Evolutionary conservation across 75 land plant genomes (phyloP).

Genomic region (Chamaecyparis obtusa): DNA sequence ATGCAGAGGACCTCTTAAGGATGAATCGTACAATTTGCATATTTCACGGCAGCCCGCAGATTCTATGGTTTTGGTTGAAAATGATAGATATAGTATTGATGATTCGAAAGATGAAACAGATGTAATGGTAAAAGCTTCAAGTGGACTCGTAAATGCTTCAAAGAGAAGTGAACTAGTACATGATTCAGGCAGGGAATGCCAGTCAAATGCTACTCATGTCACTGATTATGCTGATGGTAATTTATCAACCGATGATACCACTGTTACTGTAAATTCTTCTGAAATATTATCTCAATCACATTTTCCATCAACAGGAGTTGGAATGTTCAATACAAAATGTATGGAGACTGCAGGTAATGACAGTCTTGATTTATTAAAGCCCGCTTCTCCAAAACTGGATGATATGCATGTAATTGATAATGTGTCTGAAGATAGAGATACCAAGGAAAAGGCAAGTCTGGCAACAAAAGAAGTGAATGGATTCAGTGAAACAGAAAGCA

Average conservation of each 20-base stretch:
- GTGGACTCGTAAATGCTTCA: neutral
- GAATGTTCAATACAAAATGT: neutral
- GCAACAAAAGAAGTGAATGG: neutral
- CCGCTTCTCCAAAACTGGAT: neutral
- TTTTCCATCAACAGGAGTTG: neutral
- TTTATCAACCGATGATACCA: neutral
- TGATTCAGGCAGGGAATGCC: neutral
- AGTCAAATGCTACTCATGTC: neutral
- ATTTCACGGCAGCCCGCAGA: neutral
- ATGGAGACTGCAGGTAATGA: neutral
- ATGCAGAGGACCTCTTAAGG: neutral
- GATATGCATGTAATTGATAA: neutral
- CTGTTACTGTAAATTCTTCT: neutral
- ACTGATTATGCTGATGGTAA: neutral
- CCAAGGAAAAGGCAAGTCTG: conserved; percentile 1
- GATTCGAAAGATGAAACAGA: neutral
- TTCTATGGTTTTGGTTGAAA: neutral
- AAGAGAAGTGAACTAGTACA: neutral
- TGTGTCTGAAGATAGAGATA: neutral
- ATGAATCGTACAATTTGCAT: neutral
- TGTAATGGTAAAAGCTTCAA: neutral
- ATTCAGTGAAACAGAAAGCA: neutral
- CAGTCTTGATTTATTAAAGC: neutral
- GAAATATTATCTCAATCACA: neutral
- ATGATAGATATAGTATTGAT: neutral